Evolutionary conservation across 768 basidiomycete genomes (phyloP), one percentile per base, ranked within the genome.

Genomic region (Termitomyces heimii): DNA sequence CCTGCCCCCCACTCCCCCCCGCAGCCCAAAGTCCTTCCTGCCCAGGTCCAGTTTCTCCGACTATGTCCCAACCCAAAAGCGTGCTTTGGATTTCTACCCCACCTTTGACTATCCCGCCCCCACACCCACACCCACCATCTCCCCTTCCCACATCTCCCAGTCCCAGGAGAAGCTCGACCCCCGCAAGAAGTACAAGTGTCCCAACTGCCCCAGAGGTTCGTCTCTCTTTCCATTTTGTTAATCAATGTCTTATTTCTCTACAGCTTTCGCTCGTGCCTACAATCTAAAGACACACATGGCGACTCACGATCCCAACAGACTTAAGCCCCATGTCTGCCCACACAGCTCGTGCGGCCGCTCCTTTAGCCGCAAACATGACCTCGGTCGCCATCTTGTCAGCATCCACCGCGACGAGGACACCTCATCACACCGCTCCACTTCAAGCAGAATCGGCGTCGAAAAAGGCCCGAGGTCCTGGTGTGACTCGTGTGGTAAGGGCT

Each of bases 211-310:
- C 20, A 77, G 90, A 74, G 83, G 90, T 92, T 55, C 66, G 67
- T 32, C 7, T 9, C 10, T 60, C 59, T 22, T 40, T 28, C 35
- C n/a, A 10, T 57, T 44, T 59, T 59, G 39, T 18, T 56, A 20
- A 51, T 60, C 54, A 48, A 58, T n/a, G 53, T 60, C 35, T 57
- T 45, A 54, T 5, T 31, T 58, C 39, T 60, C 55, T 59, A 22
- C 57, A 89, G 95, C 89, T 1, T 98, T 98, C 64, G 94, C 94
- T 12, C 79, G 94, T 28, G 93, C 93, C 2, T 97, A 91, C 72
- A 98, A 98, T 66, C 73, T 98, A 57, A 98, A 98, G 77, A 95
- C 94, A 0, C 94, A 97, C 70, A 86, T 91, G 82, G 88, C 89
- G 26, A 98, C 94, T 4, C 94, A 98, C 71, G 92, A 96, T 68